Conservation (phyloP, 2,329 filamentous ascomycete genomes). For the Fusarium miscanthi region DNA sequence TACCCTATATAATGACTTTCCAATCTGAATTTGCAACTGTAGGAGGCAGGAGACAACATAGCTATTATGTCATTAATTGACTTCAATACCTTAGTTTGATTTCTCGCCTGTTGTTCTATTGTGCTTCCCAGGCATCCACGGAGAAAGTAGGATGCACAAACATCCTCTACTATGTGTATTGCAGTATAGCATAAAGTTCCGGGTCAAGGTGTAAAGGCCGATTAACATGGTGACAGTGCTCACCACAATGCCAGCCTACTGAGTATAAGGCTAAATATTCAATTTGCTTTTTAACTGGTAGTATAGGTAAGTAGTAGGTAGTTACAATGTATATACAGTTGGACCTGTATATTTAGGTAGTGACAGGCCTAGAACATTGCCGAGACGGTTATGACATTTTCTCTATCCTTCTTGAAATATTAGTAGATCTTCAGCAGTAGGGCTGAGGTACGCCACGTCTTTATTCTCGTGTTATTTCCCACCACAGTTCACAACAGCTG, state of each 20-base stretch:
- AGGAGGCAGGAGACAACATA: not conserved
- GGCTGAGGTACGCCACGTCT: not conserved
- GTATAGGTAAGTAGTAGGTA: too few species aligned
- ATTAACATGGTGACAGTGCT: not conserved
- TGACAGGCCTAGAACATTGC: not conserved
- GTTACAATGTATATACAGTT: not conserved
- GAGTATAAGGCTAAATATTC: too few species aligned
- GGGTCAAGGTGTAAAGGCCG: not conserved
- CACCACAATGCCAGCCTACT: not conserved
- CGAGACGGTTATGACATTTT: not conserved
- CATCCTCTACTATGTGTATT: not conserved
- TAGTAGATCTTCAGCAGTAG: not conserved
- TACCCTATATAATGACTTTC: conserved; percentile 2
- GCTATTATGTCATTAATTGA: not conserved
- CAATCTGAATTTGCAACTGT: not conserved
- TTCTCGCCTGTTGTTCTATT: not conserved
- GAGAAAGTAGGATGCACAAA: not conserved
- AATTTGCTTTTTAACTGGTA: not conserved
- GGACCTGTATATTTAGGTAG: not conserved
- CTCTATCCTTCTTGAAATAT: not conserved
- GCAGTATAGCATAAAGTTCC: not conserved
- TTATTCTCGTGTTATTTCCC: conserved; percentile 23
- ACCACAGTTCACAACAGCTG: not conserved
- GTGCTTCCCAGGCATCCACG: not conserved
- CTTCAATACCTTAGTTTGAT: not conserved